These are phyloP conservation scores for Candida xiaguanensis DNA, from an alignment of 805 yeast genomes.

Conservation along the genomic window DNA sequence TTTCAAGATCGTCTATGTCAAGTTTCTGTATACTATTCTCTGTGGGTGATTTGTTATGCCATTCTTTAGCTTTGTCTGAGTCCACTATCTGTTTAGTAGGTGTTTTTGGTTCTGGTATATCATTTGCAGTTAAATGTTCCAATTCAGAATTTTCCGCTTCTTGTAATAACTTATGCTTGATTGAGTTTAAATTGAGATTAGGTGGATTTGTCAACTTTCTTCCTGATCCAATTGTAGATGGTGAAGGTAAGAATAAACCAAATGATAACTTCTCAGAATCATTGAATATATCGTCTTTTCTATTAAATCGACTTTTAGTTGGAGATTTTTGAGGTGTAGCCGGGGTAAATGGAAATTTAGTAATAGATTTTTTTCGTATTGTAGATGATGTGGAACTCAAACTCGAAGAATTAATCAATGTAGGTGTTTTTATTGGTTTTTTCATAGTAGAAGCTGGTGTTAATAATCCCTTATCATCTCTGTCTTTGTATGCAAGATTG, in stretches of 20 bases:
- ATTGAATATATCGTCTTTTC: conserved; percentile 15
- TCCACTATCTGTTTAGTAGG: conserved; percentile 30
- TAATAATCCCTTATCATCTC: conserved; percentile 4
- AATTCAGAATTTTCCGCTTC: not conserved
- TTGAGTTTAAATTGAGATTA: conserved; percentile 18
- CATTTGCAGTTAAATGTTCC: not conserved
- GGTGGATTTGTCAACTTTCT: conserved; percentile 16
- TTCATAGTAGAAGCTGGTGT: conserved; percentile 8
- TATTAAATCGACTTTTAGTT: conserved; percentile 14
- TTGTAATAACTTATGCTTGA: conserved; percentile 19
- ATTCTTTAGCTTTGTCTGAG: conserved; percentile 28
- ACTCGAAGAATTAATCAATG: not conserved
- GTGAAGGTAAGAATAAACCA: conserved; percentile 32
- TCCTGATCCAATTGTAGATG: conserved; percentile 37
- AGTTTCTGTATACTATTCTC: conserved; percentile 19
- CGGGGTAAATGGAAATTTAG: conserved; percentile 6
- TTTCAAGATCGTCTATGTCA: conserved; percentile 23
- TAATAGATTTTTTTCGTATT: conserved; percentile 1
- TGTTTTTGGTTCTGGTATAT: conserved; percentile 18
- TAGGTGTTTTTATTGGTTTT: conserved; percentile 5
- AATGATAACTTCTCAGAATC: conserved; percentile 16
- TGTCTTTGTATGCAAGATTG: not conserved
- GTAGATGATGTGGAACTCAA: not conserved
- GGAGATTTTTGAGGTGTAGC: conserved; percentile 31
- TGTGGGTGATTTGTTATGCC: conserved; percentile 35